Evolutionary conservation across 257 asterid genomes (phyloP).

Genomic region (Coffea eugenioides): DNA sequence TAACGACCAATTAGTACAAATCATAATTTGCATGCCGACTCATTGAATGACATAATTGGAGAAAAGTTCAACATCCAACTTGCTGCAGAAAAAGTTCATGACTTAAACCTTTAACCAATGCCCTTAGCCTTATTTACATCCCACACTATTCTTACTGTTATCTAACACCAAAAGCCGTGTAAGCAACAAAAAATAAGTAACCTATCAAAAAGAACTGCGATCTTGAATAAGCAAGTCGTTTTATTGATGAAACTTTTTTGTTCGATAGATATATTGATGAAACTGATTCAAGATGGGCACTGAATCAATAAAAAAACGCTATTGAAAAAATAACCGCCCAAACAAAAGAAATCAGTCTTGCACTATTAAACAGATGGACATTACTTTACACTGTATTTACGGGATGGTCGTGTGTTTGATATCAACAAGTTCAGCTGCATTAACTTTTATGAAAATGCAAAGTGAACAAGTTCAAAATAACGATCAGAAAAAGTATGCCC

Average conservation of each 20-base stretch:
- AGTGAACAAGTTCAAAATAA: neutral
- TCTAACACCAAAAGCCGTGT: neutral
- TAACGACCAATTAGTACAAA: neutral
- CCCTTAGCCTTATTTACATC: neutral
- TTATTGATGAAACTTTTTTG: neutral
- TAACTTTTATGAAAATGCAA: neutral
- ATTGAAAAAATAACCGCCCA: too few relatives aligned
- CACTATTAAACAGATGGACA: neutral
- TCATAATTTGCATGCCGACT: neutral
- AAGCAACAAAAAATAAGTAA: neutral
- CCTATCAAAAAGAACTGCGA: neutral
- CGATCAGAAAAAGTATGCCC: neutral
- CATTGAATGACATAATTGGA: neutral
- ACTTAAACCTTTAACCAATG: neutral
- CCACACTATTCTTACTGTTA: neutral
- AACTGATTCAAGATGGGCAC: neutral
- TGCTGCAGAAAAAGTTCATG: neutral
- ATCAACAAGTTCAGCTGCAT: neutral
- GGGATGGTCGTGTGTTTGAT: neutral
- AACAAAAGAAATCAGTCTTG: too few relatives aligned
- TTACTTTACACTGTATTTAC: neutral
- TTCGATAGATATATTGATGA: neutral
- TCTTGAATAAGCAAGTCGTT: neutral
- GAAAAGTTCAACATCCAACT: neutral
- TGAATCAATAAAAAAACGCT: neutral